These are phyloP conservation scores for Aspergillus brasiliensis DNA, from an alignment of 2,329 filamentous ascomycete species.

Conservation along the genomic window DNA sequence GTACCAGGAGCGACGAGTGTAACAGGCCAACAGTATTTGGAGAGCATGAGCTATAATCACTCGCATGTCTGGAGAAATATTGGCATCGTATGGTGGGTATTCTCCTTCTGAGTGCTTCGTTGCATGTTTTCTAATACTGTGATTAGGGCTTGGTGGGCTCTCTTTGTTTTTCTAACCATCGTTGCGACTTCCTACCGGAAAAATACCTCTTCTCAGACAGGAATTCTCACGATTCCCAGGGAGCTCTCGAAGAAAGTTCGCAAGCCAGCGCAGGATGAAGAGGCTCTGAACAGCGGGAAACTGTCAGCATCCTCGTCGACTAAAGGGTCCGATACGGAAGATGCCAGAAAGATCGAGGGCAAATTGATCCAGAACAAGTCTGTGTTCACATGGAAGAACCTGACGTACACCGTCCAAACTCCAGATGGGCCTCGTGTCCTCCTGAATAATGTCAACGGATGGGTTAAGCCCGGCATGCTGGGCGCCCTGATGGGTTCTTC, in stretches of 20 bases:
- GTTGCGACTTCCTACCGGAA: conserved; percentile 61
- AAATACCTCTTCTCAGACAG: no score
- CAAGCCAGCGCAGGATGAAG: no score
- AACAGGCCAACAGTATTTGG: conserved; percentile 61
- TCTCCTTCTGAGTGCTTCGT: no score
- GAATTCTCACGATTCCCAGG: conserved; percentile 47
- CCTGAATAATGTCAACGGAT: conserved; percentile 70
- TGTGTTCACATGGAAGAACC: conserved; percentile 73
- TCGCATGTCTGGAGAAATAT: conserved; percentile 62
- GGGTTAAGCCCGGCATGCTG: conserved; percentile 75
- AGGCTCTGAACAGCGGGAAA: no score
- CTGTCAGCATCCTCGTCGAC: no score
- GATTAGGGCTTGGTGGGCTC: conserved; percentile 64
- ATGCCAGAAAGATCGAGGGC: no score
- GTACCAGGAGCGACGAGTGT: conserved; percentile 51
- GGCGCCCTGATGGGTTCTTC: conserved; percentile 77
- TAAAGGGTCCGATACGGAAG: conserved; percentile 39
- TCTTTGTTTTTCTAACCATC: conserved; percentile 63
- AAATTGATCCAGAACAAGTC: conserved; percentile 68
- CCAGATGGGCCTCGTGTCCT: conserved; percentile 57
- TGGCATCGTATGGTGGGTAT: conserved; percentile 60
- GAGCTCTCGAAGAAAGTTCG: conserved; percentile 57
- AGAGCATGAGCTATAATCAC: conserved; percentile 56
- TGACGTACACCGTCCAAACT: conserved; percentile 69
- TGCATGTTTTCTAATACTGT: no score